Base-by-base conservation (phyloP, 345 rosid species). In the Eutrema japonicum region DNA sequence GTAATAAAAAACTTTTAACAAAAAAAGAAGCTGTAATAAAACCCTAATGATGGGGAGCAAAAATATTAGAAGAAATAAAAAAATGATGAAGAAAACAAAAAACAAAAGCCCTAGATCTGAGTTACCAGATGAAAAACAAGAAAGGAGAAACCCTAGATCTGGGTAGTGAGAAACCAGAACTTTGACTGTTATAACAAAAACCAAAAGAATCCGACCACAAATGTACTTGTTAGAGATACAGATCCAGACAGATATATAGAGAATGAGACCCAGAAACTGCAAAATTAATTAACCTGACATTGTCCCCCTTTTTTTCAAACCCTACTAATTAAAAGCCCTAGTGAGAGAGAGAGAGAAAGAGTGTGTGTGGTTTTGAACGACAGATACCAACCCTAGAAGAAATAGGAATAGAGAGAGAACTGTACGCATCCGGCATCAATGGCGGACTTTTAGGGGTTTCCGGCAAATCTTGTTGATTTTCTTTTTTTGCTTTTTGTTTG, bases 391-490 rank as follows among this genome's bases (percentile, higher is more conserved):
- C 71, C 76, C 80, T 70, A 77, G 38, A 42, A 47, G 71, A 56
- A 30, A 56, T 38, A 76, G 71, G 32, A 70, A 26, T 42, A 50
- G 50, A 64, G 76, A 56, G 71, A 48, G 5, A 55, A 71, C 80
- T 63, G 76, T 71, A 40, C 40, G 59, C 48, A 37, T 70, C 79
- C 75, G 71, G 66, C 49, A 37, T 71, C 76, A 64, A 64, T 77
- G 76, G 72, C 80, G 68, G 72, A 70, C 40, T 70, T 64, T 66
- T 64, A 77, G 80, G 72, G 73, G 30, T 50, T 64, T 64, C 70
- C 12, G 26, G 32, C 13, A 62, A 62, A 10, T 60, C 7, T 59
- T 67, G 10, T 48, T 45, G 40, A 35, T 18, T 76, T 53, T 51
- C 0, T 12, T 27, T 45, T 30, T 52, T 18, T 18, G 18, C 32